Evolutionary conservation across 139 green algal species (phyloP).

Genomic region (Nannochloris sp.): DNA sequence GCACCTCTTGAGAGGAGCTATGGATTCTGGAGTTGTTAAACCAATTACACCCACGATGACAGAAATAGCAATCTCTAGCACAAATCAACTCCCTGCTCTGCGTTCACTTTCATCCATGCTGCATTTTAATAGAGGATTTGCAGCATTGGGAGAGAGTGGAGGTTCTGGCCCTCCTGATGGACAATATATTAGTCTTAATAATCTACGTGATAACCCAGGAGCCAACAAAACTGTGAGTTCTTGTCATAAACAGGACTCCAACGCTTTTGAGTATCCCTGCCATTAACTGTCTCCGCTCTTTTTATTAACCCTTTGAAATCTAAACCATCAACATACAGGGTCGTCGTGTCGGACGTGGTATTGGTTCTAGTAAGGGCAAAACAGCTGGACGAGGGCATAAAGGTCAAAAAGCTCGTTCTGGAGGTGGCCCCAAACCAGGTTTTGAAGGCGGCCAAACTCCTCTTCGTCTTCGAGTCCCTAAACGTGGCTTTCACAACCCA

Average conservation of each 20-base stretch:
- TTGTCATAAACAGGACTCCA: too few relatives aligned
- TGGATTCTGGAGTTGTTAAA: too few relatives aligned
- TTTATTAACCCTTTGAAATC: background rate
- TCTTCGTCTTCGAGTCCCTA: conserved; percentile 48
- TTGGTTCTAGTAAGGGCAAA: conserved; percentile 65
- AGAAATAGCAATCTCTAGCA: too few relatives aligned
- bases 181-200: conserved; percentile 39
- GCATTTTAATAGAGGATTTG: background rate
- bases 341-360: conserved; percentile 52
- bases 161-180: background rate
- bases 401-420: conserved; percentile 63
- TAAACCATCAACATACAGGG: background rate
- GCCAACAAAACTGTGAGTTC: conserved; percentile 40
- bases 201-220: conserved; percentile 58
- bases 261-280: too few relatives aligned
- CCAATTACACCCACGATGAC: too few relatives aligned
- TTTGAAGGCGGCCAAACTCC: conserved; percentile 81
- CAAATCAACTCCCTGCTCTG: too few relatives aligned
- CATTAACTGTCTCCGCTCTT: background rate
- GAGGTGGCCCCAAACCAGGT: conserved; percentile 35
- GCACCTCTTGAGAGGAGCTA: background rate
- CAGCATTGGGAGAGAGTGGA: too few relatives aligned
- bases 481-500: conserved; percentile 65
- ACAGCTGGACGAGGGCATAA: conserved; percentile 70
- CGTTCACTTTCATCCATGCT: too few relatives aligned